These are phyloP conservation scores for Colletotrichum viniferum DNA, from an alignment of 2,329 filamentous ascomycete species.

Conservation along the genomic window DNA sequence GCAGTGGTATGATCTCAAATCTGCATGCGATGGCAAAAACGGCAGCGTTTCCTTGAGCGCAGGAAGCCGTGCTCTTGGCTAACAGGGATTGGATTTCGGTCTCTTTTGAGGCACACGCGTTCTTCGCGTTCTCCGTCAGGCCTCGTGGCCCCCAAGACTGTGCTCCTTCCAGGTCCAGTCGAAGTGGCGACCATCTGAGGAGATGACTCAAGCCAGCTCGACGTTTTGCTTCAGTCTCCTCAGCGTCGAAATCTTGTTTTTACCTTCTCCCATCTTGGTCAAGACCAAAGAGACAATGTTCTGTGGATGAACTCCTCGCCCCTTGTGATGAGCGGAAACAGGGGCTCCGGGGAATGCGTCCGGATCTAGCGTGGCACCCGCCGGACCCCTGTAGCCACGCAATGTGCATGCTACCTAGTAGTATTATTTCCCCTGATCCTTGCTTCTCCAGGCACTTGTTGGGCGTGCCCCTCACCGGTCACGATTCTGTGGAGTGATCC, in stretches of 20 bases:
- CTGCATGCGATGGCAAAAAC: neutral
- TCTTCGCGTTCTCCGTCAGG: neutral
- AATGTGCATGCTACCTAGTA: neutral
- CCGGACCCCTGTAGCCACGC: neutral
- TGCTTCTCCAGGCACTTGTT: neutral
- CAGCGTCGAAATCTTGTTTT: neutral
- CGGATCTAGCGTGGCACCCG: neutral
- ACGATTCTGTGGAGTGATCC: neutral
- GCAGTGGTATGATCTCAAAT: neutral
- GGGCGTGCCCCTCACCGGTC: neutral
- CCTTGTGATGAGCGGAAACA: neutral
- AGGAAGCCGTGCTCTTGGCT: neutral
- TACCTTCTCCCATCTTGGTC: neutral
- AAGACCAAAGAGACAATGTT: neutral
- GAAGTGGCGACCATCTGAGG: neutral
- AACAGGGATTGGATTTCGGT: neutral
- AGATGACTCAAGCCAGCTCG: neutral
- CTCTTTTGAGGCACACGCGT: neutral
- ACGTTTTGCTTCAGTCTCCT: neutral
- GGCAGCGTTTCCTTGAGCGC: neutral
- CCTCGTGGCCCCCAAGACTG: neutral
- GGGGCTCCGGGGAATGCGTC: neutral
- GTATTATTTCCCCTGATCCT: neutral
- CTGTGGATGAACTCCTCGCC: neutral
- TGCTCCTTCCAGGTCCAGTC: neutral